These are phyloP conservation scores for Chlamydomonas asymmetrica DNA, from an alignment of 139 green algal genomes.

Conservation along the genomic window DNA sequence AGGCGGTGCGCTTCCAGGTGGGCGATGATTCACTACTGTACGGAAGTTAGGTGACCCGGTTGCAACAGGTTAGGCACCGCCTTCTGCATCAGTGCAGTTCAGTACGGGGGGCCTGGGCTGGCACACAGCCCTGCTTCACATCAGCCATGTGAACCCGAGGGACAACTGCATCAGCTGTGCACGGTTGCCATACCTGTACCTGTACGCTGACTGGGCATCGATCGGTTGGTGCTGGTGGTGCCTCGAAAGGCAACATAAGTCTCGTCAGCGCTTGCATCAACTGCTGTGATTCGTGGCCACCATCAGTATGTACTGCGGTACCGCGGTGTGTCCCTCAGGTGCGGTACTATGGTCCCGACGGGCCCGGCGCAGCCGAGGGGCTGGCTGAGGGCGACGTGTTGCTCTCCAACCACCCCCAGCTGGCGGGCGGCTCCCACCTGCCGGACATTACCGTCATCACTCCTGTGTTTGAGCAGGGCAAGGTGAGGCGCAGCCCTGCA, in stretches of 20 bases:
- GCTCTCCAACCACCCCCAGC: conserved; percentile 92
- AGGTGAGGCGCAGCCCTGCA: too few species aligned
- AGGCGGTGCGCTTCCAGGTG: conserved; percentile 91
- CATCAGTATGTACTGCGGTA: not conserved
- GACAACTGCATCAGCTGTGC: too few species aligned
- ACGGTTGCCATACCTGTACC: too few species aligned
- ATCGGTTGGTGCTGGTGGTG: not conserved
- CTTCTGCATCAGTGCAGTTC: too few species aligned
- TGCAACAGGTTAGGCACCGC: too few species aligned
- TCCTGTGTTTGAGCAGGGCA: conserved; percentile 77
- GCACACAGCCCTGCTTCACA: too few species aligned
- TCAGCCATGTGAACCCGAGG: too few species aligned
- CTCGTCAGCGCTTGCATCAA: not conserved
- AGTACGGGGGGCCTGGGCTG: too few species aligned
- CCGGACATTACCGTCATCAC: conserved; percentile 99
- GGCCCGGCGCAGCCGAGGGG: conserved; percentile 45
- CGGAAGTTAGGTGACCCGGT: too few species aligned
- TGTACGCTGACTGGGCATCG: too few species aligned
- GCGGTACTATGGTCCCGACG: conserved; percentile 46
- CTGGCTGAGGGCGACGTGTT: conserved; percentile 88
- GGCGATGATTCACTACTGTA: too few species aligned
- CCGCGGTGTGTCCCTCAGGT: conserved; percentile 31
- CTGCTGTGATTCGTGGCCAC: too few species aligned
- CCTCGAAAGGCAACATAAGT: not conserved
- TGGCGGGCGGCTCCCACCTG: conserved; percentile 92